phyloP scores from a whole-genome alignment of 345 rosid genomes.

The Pelargonium nanum region DNA sequence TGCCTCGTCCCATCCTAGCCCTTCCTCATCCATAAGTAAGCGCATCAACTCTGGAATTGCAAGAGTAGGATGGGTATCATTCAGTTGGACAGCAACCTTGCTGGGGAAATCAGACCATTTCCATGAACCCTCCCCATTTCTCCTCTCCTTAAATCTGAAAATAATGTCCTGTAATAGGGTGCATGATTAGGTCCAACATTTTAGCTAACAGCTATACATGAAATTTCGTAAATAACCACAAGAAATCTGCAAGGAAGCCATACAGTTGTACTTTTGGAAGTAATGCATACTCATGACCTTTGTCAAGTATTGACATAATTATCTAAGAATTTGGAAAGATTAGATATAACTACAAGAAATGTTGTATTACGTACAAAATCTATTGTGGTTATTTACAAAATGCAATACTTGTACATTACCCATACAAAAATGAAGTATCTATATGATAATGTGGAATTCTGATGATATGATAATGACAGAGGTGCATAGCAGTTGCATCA shows the following conservation, averaged over 20 bases:
- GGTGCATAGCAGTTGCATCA: not conserved
- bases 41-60: constrained; percentile 97
- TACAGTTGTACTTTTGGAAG: too few species aligned
- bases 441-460: not conserved
- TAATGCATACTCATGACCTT: too few species aligned
- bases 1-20: constrained; percentile 98
- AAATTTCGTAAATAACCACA: not conserved
- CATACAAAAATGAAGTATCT: too few species aligned
- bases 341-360: not conserved
- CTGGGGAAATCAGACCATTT: constrained; percentile 85
- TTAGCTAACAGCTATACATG: not conserved
- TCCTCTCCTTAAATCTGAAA: constrained; percentile 72
- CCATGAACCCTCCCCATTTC: constrained; percentile 37
- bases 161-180: constrained; percentile 64
- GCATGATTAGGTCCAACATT: constrained; percentile 10
- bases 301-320: not conserved
- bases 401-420: not conserved
- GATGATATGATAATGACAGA: not conserved
- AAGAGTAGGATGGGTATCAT: constrained; percentile 98
- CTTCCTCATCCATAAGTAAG: constrained; percentile 75
- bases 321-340: not conserved
- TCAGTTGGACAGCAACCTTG: constrained; percentile 86
- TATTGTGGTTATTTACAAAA: not conserved
- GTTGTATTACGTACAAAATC: not conserved
- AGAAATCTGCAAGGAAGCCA: not conserved